Base-by-base conservation (phyloP, 208 protist genomes). In the Strigomonas galati region DNA sequence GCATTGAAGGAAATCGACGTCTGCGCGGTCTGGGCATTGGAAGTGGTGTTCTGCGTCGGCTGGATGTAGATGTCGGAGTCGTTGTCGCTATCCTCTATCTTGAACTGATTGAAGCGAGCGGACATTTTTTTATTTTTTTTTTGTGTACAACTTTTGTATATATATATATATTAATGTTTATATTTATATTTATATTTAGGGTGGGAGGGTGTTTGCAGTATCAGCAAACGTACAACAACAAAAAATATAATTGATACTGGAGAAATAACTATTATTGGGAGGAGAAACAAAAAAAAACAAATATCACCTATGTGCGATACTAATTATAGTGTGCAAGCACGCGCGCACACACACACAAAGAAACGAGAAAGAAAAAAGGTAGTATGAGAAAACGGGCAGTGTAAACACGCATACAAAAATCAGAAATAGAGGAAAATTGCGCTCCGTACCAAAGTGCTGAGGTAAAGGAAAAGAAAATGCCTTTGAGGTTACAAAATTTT, bases 71-170 rank as follows among this genome's bases (percentile, higher is more conserved):
- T 69, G 23, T 59, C 65, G 67, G 71, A 85, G 70, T 85, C 76
- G 28, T 80, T 76, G 48, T 89, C 79, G 56, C 82, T 89, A 69
- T 85, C 79, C 12, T 52, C 70, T 27, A 88, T 69, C 51, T 78
- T 37, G 51, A 89, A 68, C 59, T 77, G 70, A 48, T 81, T 52
- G 21, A 85, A 85, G 14, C 77, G 72, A 19, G 51, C 67, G 26
- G 52, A 46, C 7, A 48, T 53, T 46, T 54, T 17, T 62, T 28
- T 46, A n/a, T 37, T 71, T 44, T 55, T 26, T 64, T 0, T 56
- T 43, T 57, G 12, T 56, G 0, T 57, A 52, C 35, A 65, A 32
- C 7, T 6, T 44, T 10, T 6, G 2, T 26, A 32, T 27, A 51
- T 49, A 51, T 30, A 69, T 31, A 65, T 62, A 10, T 44, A 43